Base-by-base conservation (phyloP, 2,329 filamentous ascomycete species). In the Claviceps paspali region DNA sequence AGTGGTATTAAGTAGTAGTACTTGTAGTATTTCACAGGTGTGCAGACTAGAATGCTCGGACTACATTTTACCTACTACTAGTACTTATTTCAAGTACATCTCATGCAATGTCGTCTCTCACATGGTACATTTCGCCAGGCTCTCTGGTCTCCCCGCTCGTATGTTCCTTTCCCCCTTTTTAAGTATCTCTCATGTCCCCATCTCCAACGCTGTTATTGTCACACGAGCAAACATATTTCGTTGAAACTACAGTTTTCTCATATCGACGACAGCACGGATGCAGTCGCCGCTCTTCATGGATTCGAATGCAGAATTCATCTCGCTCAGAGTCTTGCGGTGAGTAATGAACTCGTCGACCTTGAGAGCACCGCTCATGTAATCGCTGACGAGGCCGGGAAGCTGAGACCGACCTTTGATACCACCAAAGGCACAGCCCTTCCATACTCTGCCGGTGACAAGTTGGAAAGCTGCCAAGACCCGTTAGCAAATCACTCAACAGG, bases 311-410 rank as follows among this genome's bases (percentile, higher is more conserved):
- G 70, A 67, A 70, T 96, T 96, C 62, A 98, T 93, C 52, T 82
- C 76, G 42, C 65, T 64, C 31, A 98, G 68, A 4, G 70, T 73
- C 66, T 93, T 84, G 50, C 87, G 78, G 67, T 98, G 91, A 23
- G 91, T 98, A 65, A 98, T 96, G 68, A 96, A 96, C 67, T 98
- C 91, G 57, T 96, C 88, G 32, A 96, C 91, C 78, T 95, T 96
- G 56, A 98, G 79, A 55, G 81, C 74, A 50, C 87, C 87, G 37
- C 73, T 72, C 60, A 92, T 70, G 65, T 98, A 98, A 62, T 96
- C 88, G 48, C 76, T 66, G 18, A 98, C 86, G 29, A 98, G 77
- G 41, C 72, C 78, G 33, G 82, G 81, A 47, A 98, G 76, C 66
- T 98, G 91, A 24, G 82, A 79, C 54, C 91, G 87, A 49, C 91